phyloP scores from a whole-genome alignment of 768 basidiomycete species.

The Psilocybe sp. region DNA sequence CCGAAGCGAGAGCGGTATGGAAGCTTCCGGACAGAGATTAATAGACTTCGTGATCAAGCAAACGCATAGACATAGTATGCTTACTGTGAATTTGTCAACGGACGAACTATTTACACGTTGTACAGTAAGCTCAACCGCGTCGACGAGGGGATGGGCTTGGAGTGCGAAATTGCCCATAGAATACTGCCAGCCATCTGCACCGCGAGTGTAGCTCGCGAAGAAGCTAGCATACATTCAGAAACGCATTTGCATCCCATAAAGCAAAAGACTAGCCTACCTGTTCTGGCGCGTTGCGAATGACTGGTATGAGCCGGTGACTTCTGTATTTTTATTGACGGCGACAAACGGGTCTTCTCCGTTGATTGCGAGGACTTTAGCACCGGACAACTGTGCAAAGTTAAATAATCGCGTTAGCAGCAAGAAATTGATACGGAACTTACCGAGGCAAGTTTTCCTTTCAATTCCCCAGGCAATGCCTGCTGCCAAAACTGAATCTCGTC shows the following conservation, averaged over 20 bases:
- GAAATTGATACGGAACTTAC: slow-evolving; percentile 23
- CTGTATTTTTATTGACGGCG: slow-evolving; percentile 50
- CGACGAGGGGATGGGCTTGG: slow-evolving; percentile 47
- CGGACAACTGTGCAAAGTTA: slow-evolving; percentile 30
- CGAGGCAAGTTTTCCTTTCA: slow-evolving; percentile 45
- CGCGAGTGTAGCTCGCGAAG: slow-evolving; percentile 42
- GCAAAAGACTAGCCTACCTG: slow-evolving; percentile 26
- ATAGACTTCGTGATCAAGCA: neutral
- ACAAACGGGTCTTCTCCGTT: slow-evolving; percentile 48
- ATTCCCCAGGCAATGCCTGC: slow-evolving; percentile 39
- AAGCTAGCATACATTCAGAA: slow-evolving; percentile 27
- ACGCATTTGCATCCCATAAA: neutral
- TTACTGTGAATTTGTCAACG: slow-evolving; percentile 44
- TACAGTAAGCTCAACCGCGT: slow-evolving; percentile 46
- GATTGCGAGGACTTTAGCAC: slow-evolving; percentile 53
- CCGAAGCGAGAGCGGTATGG: slow-evolving; percentile 59
- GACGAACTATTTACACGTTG: slow-evolving; percentile 34
- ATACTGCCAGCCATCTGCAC: slow-evolving; percentile 37
- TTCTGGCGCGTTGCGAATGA: slow-evolving; percentile 50
- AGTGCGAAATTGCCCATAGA: slow-evolving; percentile 55
- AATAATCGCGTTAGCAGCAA: neutral
- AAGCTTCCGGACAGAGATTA: slow-evolving; percentile 29
- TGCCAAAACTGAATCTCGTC: slow-evolving; percentile 56
- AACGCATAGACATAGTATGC: slow-evolving; percentile 12
- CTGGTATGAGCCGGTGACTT: slow-evolving; percentile 51